Percentiles rank a stretch among this genome's conserved stretches.
Evolutionary conservation across 768 basidiomycete species (phyloP).

Genomic region (Lepiota brunneoincarnata): DNA sequence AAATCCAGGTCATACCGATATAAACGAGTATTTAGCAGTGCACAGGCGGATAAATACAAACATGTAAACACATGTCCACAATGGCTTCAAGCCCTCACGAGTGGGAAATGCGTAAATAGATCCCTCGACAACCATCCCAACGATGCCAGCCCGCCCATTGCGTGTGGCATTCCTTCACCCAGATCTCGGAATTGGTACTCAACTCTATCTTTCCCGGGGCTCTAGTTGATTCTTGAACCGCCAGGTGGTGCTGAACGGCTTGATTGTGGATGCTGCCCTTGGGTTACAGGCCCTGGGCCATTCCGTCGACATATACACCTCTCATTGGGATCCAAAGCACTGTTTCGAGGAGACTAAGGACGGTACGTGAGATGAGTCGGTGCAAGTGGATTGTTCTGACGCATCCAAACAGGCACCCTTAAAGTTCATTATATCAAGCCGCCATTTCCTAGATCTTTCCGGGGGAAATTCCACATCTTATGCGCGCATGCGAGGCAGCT

Average conservation of each 20-base stretch:
- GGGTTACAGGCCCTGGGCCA: constrained; percentile 86
- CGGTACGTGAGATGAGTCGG: constrained; percentile 47
- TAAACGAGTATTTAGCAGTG: too few relatives aligned
- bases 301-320: constrained; percentile 86
- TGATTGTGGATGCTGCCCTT: constrained; percentile 93
- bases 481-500: constrained; percentile 89
- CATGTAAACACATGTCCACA: constrained; percentile 7
- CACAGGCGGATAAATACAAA: too few relatives aligned
- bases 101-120: background rate
- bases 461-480: constrained; percentile 83
- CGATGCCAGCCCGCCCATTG: constrained; percentile 17
- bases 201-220: constrained; percentile 9
- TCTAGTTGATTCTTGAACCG: constrained; percentile 10
- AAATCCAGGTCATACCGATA: too few relatives aligned
- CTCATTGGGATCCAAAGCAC: constrained; percentile 81
- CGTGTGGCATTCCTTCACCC: constrained; percentile 87
- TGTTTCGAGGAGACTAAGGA: constrained; percentile 94
- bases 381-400: background rate
- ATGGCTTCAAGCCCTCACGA: background rate
- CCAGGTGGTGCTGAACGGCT: constrained; percentile 92
- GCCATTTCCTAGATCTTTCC: constrained; percentile 77
- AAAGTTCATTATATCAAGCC: constrained; percentile 68
- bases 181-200: constrained; percentile 87
- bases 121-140: background rate
- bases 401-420: constrained; percentile 60